Evolutionary conservation across 139 green algal genomes (phyloP), one percentile per base, ranked within the genome.

Genomic region (Raphidocelis subcapitata): DNA sequence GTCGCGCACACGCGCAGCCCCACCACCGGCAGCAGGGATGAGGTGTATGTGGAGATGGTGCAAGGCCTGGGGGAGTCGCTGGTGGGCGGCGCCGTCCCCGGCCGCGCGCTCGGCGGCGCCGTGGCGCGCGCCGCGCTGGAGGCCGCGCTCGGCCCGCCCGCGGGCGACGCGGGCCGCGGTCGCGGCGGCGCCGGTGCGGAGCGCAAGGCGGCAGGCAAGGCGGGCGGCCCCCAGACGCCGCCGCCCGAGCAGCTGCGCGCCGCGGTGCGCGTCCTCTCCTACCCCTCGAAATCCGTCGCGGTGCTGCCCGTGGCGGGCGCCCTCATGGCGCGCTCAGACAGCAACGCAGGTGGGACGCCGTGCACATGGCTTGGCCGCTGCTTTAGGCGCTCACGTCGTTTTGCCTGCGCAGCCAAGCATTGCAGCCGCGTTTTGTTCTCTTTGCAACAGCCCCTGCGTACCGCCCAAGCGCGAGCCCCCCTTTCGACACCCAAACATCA

Each of bases 41-140:
- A 86, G 69, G 72, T 89, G 2, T 81, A 75, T 29, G 51, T 83
- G 26, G 78, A 89, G 78, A 28, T 82, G 66, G 87, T 92, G 65
- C 56, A 77, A 46, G 88, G 88, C 23, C 63, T 93, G 35, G 88
- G 88, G 5, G 88, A 93, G 77, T 65, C 80, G 21, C 75, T 93
- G 20, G 88, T 93, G 37, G 55, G 12, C 12, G 84, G 86, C 23
- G 90, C 85, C 68, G 79, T 85, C 49, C 84, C 84, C 8, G 88
- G 88, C 15, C 56, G 73, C 2, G 82, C 84, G 3, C 37, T 92
- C 1, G 10, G 71, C 32, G 88, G 61, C 31, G 47, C 75, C 24
- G 35, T 72, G 15, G 28, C 36, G 21, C 28, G 55, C 36, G 44
- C 62, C 3, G 56, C 65, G 3, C 46, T 77, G 23, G 52, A 36